Evolutionary conservation across 768 basidiomycete species (phyloP).

Genomic region (Mycena haematopus): DNA sequence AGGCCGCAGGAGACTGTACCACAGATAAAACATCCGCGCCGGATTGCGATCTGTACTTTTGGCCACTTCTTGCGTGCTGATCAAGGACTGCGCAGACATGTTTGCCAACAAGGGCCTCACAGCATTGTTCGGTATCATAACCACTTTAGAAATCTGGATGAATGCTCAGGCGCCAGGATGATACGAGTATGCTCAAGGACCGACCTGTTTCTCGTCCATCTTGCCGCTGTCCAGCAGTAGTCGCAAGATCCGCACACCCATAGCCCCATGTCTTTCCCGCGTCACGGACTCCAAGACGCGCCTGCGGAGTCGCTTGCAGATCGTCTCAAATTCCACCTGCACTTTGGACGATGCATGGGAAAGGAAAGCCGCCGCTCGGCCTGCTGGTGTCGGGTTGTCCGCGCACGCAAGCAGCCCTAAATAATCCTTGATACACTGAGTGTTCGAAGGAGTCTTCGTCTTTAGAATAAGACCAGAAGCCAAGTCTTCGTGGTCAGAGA

Average conservation of each 20-base stretch:
- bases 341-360: conserved; percentile 75
- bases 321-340: conserved; percentile 80
- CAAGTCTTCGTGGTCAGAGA: conserved; percentile 69
- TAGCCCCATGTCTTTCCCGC: conserved; percentile 81
- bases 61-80: conserved; percentile 93
- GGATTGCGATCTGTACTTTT: conserved; percentile 91
- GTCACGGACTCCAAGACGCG: conserved; percentile 80
- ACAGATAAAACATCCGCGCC: conserved; percentile 88
- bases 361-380: conserved; percentile 73
- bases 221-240: conserved; percentile 84
- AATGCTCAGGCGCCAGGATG: conserved; percentile 3
- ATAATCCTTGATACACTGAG: conserved; percentile 77
- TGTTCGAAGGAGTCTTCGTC: conserved; percentile 60
- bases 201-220: conserved; percentile 92
- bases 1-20: conserved; percentile 52
- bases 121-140: conserved; percentile 91
- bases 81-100: conserved; percentile 80
- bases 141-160: conserved; percentile 83
- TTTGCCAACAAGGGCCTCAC: conserved; percentile 81
- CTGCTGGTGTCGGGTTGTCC: conserved; percentile 82
- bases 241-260: conserved; percentile 83
- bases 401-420: conserved; percentile 79
- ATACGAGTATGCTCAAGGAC: conserved; percentile 27
- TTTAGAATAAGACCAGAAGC: conserved; percentile 64
- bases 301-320: conserved; percentile 69